Conservation (phyloP, 2,329 filamentous ascomycete genomes). For the Monilinia polystroma region DNA sequence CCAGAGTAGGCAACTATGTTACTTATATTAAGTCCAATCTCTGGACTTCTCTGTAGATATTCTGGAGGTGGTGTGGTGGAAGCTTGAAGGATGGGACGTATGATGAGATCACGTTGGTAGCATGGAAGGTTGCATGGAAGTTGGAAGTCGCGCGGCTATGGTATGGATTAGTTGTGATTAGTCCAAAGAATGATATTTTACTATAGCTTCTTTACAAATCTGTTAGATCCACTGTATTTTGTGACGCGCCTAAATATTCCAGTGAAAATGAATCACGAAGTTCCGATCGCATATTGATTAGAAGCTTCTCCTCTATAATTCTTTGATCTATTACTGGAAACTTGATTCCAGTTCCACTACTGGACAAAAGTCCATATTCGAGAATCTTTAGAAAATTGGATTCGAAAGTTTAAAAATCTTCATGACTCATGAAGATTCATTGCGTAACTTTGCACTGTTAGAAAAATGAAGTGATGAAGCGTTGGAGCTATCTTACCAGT, state of each 20-base stretch:
- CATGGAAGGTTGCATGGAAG: not conserved
- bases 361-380: not conserved
- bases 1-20: conserved; percentile 28
- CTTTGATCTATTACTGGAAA: not conserved
- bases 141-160: not conserved
- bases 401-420: not conserved
- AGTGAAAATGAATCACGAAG: no score
- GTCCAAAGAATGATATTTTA: not conserved
- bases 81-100: not conserved
- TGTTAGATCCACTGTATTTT: not conserved
- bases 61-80: not conserved
- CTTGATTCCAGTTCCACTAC: not conserved
- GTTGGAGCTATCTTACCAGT: conserved; percentile 7
- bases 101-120: not conserved
- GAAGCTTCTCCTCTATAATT: not conserved
- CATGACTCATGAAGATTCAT: not conserved
- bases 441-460: not conserved
- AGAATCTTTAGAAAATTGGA: not conserved
- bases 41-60: conserved; percentile 8
- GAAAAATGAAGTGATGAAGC: not conserved
- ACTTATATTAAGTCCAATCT: conserved; percentile 15
- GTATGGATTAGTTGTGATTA: not conserved
- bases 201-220: conserved; percentile 3
- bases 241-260: no score
- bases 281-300: not conserved